These are phyloP conservation scores for Monosporascus cannonballus DNA, from an alignment of 2,329 filamentous ascomycete species.

Conservation along the genomic window DNA sequence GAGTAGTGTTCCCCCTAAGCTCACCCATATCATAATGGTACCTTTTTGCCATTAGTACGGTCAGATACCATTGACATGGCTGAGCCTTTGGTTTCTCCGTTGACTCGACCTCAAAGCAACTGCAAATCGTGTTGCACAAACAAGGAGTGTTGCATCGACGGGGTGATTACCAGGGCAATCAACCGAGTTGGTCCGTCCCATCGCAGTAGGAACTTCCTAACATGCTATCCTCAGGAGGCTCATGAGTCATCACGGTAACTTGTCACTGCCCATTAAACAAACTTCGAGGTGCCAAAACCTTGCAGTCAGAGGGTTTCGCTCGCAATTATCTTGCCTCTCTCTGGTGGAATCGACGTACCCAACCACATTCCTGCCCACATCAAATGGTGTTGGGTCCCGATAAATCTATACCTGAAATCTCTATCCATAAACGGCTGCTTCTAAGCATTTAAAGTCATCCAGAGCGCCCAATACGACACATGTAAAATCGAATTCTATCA, in stretches of 20 bases:
- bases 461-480: not conserved
- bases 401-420: not conserved
- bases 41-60: too few species aligned
- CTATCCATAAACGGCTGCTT: not conserved
- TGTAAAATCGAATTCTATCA: not conserved
- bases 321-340: not conserved
- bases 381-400: not conserved
- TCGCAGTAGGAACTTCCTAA: too few species aligned
- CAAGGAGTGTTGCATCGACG: too few species aligned
- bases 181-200: too few species aligned
- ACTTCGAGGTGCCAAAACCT: not conserved
- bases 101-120: too few species aligned
- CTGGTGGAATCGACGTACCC: not conserved
- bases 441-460: not conserved
- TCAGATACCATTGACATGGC: too few species aligned
- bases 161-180: too few species aligned
- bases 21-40: too few species aligned
- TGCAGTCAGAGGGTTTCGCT: not conserved
- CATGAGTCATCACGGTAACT: slow-evolving; percentile 3
- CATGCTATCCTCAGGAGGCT: too few species aligned
- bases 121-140: too few species aligned
- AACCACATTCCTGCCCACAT: not conserved
- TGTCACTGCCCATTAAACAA: slow-evolving; percentile 11
- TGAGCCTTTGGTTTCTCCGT: too few species aligned
- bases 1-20: too few species aligned